These are phyloP conservation scores for barrel medic (Medicago truncatula) DNA, from an alignment of 306 rosid genomes.

Conservation along the genomic window DNA sequence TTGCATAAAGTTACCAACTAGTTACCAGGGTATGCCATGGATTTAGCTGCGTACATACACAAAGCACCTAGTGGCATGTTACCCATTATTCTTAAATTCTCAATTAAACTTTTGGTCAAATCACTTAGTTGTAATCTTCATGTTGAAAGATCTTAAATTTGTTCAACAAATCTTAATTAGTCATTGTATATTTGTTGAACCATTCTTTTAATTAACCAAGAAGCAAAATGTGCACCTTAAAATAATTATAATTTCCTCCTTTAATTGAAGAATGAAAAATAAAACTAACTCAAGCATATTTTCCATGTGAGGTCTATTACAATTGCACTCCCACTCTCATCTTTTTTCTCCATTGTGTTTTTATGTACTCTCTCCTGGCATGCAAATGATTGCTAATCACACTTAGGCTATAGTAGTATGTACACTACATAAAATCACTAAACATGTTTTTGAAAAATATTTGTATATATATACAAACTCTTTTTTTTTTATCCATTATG, in stretches of 20 bases:
- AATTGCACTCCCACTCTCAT: constrained; percentile 2
- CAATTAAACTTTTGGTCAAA: constrained; percentile 47
- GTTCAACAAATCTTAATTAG: constrained; percentile 45
- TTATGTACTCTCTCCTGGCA: neutral
- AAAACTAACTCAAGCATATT: constrained; percentile 24
- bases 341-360: neutral
- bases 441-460: constrained; percentile 36
- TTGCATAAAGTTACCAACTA: too few relatives aligned
- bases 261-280: constrained; percentile 28
- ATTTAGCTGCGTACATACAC: neutral
- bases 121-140: constrained; percentile 46
- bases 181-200: constrained; percentile 47
- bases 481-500: constrained; percentile 17
- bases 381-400: constrained; percentile 31
- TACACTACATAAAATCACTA: constrained; percentile 24
- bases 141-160: constrained; percentile 33
- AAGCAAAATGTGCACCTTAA: constrained; percentile 20
- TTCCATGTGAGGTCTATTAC: constrained; percentile 27
- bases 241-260: constrained; percentile 16
- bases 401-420: constrained; percentile 1
- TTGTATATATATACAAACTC: constrained; percentile 49
- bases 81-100: constrained; percentile 1
- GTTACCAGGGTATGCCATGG: neutral
- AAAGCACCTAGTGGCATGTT: constrained; percentile 2
- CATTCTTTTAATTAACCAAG: constrained; percentile 23